A percentile compares a stretch with the other conserved stretches of the same genome.
Conservation (phyloP, 164 flowering plant species). For the Amborella trichopoda region DNA sequence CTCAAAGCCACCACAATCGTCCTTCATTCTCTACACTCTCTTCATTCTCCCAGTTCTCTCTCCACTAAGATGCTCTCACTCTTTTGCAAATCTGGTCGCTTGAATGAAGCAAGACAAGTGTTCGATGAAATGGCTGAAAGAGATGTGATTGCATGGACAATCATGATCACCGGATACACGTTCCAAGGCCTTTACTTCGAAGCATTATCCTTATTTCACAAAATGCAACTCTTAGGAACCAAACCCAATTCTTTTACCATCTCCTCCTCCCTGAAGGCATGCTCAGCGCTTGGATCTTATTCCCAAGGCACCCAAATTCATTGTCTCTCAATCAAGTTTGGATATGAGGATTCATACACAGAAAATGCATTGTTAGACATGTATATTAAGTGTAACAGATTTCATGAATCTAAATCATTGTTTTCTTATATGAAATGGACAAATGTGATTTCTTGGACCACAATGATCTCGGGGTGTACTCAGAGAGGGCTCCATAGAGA, state of each 20-base stretch:
- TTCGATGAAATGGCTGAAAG: slow-evolving; percentile 71
- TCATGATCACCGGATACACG: slow-evolving; percentile 64
- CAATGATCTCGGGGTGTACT: slow-evolving; percentile 66
- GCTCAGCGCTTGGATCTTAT: slow-evolving; percentile 40
- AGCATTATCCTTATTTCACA: slow-evolving; percentile 48
- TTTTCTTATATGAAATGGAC: slow-evolving; percentile 36
- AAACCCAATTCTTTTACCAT: slow-evolving; percentile 58
- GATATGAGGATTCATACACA: slow-evolving; percentile 45
- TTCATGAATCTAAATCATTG: slow-evolving; percentile 47
- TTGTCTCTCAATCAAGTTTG: slow-evolving; percentile 50
- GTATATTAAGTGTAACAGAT: slow-evolving; percentile 58
- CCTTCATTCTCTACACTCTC: slow-evolving; percentile 7
- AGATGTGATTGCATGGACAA: slow-evolving; percentile 83
- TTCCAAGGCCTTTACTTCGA: slow-evolving; percentile 22
- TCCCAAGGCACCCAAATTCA: slow-evolving; percentile 44
- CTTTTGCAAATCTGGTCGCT: slow-evolving; percentile 25
- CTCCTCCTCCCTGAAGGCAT: slow-evolving; percentile 62
- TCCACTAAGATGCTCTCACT: slow-evolving; percentile 50
- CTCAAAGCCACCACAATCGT: background rate
- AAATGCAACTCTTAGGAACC: slow-evolving; percentile 32
- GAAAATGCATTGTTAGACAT: slow-evolving; percentile 68
- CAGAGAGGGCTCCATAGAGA: slow-evolving; percentile 49
- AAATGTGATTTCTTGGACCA: slow-evolving; percentile 70
- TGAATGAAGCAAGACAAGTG: slow-evolving; percentile 44
- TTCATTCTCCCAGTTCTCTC: slow-evolving; percentile 19